phyloP scores from a whole-genome alignment of 257 asterid genomes.

The Scutellaria baicalensis region DNA sequence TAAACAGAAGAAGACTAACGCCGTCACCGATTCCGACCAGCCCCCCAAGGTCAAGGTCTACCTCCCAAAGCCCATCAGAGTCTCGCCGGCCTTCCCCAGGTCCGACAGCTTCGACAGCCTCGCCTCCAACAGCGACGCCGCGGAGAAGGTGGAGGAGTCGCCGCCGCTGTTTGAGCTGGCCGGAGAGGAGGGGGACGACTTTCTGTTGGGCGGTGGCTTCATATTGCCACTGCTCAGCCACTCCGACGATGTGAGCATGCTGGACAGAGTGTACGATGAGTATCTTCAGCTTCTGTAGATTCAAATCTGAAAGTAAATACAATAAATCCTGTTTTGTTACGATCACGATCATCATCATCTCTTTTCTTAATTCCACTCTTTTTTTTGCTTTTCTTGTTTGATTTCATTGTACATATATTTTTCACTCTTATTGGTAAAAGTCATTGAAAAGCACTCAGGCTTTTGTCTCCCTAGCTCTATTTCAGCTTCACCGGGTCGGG shows the following conservation, averaged over 20 bases:
- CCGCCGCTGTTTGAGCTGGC: conserved; percentile 27
- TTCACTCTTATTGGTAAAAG: too few species aligned
- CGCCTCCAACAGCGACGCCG: conserved; percentile 20
- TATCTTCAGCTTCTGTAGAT: conserved; percentile 43
- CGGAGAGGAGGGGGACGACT: conserved; percentile 7
- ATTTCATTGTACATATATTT: too few species aligned
- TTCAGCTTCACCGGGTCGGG: too few species aligned
- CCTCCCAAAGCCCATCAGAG: conserved; percentile 47
- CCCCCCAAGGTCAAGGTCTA: conserved; percentile 18
- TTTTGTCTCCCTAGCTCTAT: too few species aligned
- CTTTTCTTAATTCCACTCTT: too few species aligned
- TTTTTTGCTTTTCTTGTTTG: too few species aligned
- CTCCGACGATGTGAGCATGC: conserved; percentile 22
- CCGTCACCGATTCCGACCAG: too few species aligned
- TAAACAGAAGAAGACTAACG: neutral
- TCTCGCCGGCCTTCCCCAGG: conserved; percentile 27
- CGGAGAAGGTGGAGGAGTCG: conserved; percentile 11
- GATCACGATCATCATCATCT: too few species aligned
- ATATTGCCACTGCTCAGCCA: conserved; percentile 1
- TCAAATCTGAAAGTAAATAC: neutral
- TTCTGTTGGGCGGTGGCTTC: neutral
- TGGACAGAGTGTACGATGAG: conserved; percentile 52
- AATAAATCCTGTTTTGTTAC: neutral
- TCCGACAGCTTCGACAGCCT: conserved; percentile 33
- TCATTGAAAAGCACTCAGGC: too few species aligned